Evolutionary conservation across 495 filamentous ascomycete genomes (phyloP), one percentile per base, ranked within the genome.

Genomic region (Penicillium chermesinum): DNA sequence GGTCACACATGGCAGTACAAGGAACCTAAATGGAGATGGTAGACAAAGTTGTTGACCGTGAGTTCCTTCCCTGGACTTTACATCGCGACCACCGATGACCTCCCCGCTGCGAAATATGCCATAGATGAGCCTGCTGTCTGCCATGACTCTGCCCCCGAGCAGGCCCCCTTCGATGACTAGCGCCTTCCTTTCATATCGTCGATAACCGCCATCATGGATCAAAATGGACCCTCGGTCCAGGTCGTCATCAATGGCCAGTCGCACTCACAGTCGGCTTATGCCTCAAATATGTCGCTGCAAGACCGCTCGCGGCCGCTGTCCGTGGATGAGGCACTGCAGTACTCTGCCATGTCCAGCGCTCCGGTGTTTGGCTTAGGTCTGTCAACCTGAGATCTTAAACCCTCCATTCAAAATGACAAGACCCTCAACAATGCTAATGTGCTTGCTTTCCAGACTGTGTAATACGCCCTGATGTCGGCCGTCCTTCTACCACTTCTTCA

Each of bases 321-420:
- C 34, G 82, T 97, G 10, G 82, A 88, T 47, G 88, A 97, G 59
- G 91, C 91, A 8, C 72, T 99, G 36, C 88, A 89, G 30, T 96
- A 85, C 67, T 91, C 94, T 13, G 91, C 93, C 2, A 84, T 96
- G 64, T 89, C 87, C 17, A 94, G 89, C 17, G 82, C 96, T 45
- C 79, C 91, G 41, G 85, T 94, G 3, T 95, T 96, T 67, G 83
- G 83, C 50, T 75, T 91, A 50, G 84, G 93, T 95, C 72, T 47
- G 58, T 57, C n/a, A 18, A 22, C 35, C 34, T 38, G n/a, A 34
- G 19, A 22, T n/a, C 36, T 37, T 32, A 19, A 36, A 35, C 41
- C n/a, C 37, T 33, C 50, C 4, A 36, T 46, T 15, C 37, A 30
- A 36, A 36, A 18, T 46, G 30, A 44, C 4, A 21, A 36, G 9